Base-by-base conservation (phyloP, 805 yeast genomes). In the Metschnikowia peoriensis region DNA sequence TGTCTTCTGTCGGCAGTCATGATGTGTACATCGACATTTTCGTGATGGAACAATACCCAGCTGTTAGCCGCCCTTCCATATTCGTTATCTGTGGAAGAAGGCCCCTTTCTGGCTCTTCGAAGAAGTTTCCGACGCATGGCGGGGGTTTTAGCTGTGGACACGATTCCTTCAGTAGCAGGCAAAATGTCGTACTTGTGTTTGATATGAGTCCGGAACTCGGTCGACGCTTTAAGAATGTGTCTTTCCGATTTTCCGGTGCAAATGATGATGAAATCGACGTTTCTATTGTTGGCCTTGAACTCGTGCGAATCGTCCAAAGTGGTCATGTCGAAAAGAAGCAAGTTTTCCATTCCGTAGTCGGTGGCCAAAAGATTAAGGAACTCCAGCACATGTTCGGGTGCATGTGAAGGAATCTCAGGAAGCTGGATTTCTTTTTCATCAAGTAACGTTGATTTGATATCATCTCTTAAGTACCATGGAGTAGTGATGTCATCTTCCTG, bases 31-130 rank as follows among this genome's bases (percentile, higher is more conserved):
- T 76, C 80, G 4, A 90, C 79, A 38, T 82, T 82, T 54, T 85
- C 86, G 46, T 89, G 79, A 60, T 89, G 90, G 45, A 91, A 73
- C 80, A 89, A 82, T 22, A 89, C 83, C 98, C 98, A 92, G 28
- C 88, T 80, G 60, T 89, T 90, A 5, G 84, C 75, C 6, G 74
- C 59, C 11, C 72, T 69, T 14, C 88, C 87, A 60, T 80, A 84
- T 50, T 79, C 83, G 52, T 79, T 79, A 58, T 81, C 81, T 1
- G 77, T 75, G 0, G 84, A 77, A 47, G 78, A 73, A 6, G 77
- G 75, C 14, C 79, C 78, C 61, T 81, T 81, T 50, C 82, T 72
- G 38, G 85, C 84, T 56, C 82, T 73, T 44, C 82, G 76, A 27
- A 83, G 57, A 60, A 73, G 63, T 41, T 78, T 62, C 43, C 79